Evolutionary conservation across 306 rosid genomes (phyloP), one percentile per base, ranked within the genome.

Genomic region (Castanopsis chinensis): DNA sequence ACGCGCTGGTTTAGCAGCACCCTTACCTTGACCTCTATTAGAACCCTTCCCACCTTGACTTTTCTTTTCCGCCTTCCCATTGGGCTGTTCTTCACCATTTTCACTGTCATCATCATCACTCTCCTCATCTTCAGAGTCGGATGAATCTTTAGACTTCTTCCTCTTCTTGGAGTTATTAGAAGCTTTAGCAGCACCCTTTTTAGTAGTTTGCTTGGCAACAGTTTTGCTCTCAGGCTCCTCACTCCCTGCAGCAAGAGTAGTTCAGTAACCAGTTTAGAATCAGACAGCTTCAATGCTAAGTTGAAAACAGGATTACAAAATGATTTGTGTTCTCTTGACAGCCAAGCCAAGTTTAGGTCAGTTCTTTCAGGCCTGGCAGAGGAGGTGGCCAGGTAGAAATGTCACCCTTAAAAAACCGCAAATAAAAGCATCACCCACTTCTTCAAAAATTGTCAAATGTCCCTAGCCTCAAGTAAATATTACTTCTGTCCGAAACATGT

Each of bases 161-260:
- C 97, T 89, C 89, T 91, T 93, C 87, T 90, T 92, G 19, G 93
- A 84, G 52, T 80, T 89, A 32, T 74, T 90, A 18, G 91, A 82
- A 15, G 85, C 88, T 87, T 88, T 95, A 3, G 86, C 79, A 55
- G 78, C 83, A 77, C 90, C 90, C 80, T 79, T 92, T 83, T 90
- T 91, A 3, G 89, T 57, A 75, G 87, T 82, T 84, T 79, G 89
- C 87, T 95, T 95, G 18, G 85, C 81, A 55, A 67, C 89, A 19
- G 72, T 15, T 71, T 82, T 74, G 25, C 17, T 72, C 68, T 73
- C 73, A 7, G 87, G 85, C 85, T 86, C 82, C 53, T 52, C 93
- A 72, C 51, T 85, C 69, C 56, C 99, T 93, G 90, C 82, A 68
- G 60, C 27, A 43, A 79, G 54, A 65, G 56, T 23, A 54, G 33